Conservation (phyloP, 345 rosid genomes). For the Aethionema arabicum region DNA sequence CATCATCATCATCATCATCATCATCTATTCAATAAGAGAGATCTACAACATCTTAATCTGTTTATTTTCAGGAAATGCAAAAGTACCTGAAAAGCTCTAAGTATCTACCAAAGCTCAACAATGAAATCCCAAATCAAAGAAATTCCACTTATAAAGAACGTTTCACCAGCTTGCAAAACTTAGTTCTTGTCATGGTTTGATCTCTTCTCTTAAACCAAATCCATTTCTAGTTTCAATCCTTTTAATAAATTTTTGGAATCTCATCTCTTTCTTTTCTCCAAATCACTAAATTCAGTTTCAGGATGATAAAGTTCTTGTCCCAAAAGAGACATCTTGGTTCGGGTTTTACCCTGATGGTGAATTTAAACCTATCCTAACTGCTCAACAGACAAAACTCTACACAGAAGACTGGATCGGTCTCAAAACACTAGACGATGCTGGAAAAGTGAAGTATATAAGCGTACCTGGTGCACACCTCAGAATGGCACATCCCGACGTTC, state of each 20-base stretch:
- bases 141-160: slow-evolving; percentile 70
- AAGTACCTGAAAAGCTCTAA: slow-evolving; percentile 43
- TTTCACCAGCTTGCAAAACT: slow-evolving; percentile 67
- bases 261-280: background rate
- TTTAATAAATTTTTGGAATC: background rate
- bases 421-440: slow-evolving; percentile 63
- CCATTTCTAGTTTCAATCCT: background rate
- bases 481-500: slow-evolving; percentile 49
- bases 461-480: slow-evolving; percentile 57
- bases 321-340: slow-evolving; percentile 86
- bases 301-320: slow-evolving; percentile 69
- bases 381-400: slow-evolving; percentile 56
- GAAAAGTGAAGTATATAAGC: slow-evolving; percentile 62
- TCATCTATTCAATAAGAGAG: background rate
- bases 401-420: slow-evolving; percentile 78
- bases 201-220: slow-evolving; percentile 2
- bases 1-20: too few species aligned
- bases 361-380: slow-evolving; percentile 51
- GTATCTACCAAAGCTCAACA: slow-evolving; percentile 86
- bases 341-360: slow-evolving; percentile 77
- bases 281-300: slow-evolving; percentile 48
- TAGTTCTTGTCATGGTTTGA: slow-evolving; percentile 80
- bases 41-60: background rate
- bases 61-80: slow-evolving; percentile 20
- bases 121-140: slow-evolving; percentile 59